These are phyloP conservation scores for Lepidium didymum DNA, from an alignment of 345 rosid species.

Conservation along the genomic window DNA sequence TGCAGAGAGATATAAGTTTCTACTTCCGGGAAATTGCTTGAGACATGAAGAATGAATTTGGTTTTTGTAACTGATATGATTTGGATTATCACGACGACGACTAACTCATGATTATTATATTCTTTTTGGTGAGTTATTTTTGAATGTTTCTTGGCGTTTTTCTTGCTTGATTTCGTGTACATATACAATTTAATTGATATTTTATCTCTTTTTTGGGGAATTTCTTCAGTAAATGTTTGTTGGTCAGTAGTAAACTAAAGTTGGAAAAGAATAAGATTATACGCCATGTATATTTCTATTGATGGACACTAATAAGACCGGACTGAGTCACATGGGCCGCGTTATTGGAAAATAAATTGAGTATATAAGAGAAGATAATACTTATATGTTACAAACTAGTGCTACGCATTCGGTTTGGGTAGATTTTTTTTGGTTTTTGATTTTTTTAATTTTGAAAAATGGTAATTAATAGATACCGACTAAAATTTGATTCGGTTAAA, in stretches of 20 bases:
- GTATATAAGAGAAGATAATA: too few relatives aligned
- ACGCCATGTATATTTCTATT: neutral
- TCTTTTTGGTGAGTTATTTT: conserved; percentile 26
- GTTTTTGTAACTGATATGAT: neutral
- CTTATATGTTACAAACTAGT: too few relatives aligned
- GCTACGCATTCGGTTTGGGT: too few relatives aligned
- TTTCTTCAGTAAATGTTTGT: neutral
- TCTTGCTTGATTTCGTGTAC: conserved; percentile 16
- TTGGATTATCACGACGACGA: neutral
- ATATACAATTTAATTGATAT: neutral
- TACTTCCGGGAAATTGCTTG: conserved; percentile 56
- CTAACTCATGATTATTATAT: conserved; percentile 17
- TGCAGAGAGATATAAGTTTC: conserved; percentile 50
- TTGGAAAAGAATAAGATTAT: neutral
- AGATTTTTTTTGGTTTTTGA: too few relatives aligned
- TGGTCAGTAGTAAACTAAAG: neutral
- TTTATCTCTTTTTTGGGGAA: neutral
- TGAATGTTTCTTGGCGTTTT: conserved; percentile 11
- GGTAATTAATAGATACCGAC: too few relatives aligned
- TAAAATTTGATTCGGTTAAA: too few relatives aligned
- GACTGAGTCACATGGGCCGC: too few relatives aligned
- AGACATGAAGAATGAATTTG: conserved; percentile 35
- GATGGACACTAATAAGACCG: too few relatives aligned
- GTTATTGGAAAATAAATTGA: too few relatives aligned
- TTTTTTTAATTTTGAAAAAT: too few relatives aligned